Evolutionary conservation across 495 filamentous ascomycete species (phyloP).

Genomic region (Chaetomidium leptoderma): DNA sequence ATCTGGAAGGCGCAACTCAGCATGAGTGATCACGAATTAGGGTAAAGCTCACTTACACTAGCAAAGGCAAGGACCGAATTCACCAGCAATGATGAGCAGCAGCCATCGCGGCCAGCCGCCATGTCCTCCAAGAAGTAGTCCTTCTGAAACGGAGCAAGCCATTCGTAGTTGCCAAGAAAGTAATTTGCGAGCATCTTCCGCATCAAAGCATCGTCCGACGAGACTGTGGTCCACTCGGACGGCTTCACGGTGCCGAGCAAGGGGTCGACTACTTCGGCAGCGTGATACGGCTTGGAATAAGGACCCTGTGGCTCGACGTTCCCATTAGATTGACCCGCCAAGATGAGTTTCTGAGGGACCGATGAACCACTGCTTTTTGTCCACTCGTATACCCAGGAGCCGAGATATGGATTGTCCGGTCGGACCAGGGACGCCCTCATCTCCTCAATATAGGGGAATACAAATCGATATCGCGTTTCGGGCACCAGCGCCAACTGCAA

Average conservation of each 20-base stretch:
- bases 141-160: constrained; percentile 29
- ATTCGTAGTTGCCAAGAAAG: constrained; percentile 24
- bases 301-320: not conserved
- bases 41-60: constrained; percentile 20
- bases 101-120: constrained; percentile 13
- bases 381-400: constrained; percentile 28
- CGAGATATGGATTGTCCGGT: constrained; percentile 29
- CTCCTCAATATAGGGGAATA: constrained; percentile 27
- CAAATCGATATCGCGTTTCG: constrained; percentile 33
- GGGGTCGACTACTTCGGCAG: constrained; percentile 26
- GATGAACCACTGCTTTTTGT: not conserved
- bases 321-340: not conserved
- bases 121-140: constrained; percentile 32
- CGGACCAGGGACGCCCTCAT: constrained; percentile 19
- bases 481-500: constrained; percentile 31
- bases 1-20: constrained; percentile 19
- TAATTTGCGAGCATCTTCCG: constrained; percentile 23
- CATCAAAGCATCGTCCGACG: constrained; percentile 26
- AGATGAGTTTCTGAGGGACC: not conserved
- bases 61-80: constrained; percentile 29
- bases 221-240: constrained; percentile 31
- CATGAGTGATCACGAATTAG: not conserved
- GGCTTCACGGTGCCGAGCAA: constrained; percentile 17
- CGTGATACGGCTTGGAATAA: constrained; percentile 28
- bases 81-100: constrained; percentile 32